Percentiles rank a stretch among this genome's conserved stretches.
Evolutionary conservation across 1,139 yeast species (phyloP).

Genomic region (Kurtzmaniella quercitrusa): DNA sequence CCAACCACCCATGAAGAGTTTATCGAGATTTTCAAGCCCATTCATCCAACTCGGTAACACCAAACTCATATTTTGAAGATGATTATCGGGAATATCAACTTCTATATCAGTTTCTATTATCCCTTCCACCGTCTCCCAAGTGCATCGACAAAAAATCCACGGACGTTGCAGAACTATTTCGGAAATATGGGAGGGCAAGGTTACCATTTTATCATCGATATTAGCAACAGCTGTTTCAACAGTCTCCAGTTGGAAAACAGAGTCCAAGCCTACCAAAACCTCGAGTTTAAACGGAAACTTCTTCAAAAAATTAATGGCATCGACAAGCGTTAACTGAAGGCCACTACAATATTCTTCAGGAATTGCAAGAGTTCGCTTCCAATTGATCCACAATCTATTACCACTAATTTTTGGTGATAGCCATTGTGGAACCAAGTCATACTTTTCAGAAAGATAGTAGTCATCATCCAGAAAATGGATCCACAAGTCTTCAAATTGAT

Average conservation of each 20-base stretch:
- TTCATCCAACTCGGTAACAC: constrained; percentile 6
- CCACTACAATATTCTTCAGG: constrained; percentile 17
- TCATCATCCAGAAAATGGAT: constrained; percentile 55
- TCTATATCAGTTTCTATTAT: background rate
- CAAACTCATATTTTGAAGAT: background rate
- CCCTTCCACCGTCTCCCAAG: background rate
- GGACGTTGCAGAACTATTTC: background rate
- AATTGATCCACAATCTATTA: constrained; percentile 44
- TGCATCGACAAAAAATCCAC: background rate
- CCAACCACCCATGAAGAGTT: background rate
- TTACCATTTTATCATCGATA: background rate
- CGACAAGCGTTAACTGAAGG: constrained; percentile 23
- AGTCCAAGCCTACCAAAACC: background rate
- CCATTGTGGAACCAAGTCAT: constrained; percentile 43
- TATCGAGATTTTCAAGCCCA: background rate
- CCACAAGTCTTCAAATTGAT: constrained; percentile 24
- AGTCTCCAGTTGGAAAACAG: background rate
- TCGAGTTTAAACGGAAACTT: constrained; percentile 23
- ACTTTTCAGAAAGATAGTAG: constrained; percentile 47
- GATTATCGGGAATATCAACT: background rate
- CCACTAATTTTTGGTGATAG: constrained; percentile 33
- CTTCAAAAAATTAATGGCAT: constrained; percentile 25
- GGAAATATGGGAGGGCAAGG: background rate
- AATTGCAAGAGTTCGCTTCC: constrained; percentile 26
- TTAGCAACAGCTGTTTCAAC: background rate